Conservation (phyloP, 1,284 basidiomycete species). For the Leccinum subrobustum region DNA sequence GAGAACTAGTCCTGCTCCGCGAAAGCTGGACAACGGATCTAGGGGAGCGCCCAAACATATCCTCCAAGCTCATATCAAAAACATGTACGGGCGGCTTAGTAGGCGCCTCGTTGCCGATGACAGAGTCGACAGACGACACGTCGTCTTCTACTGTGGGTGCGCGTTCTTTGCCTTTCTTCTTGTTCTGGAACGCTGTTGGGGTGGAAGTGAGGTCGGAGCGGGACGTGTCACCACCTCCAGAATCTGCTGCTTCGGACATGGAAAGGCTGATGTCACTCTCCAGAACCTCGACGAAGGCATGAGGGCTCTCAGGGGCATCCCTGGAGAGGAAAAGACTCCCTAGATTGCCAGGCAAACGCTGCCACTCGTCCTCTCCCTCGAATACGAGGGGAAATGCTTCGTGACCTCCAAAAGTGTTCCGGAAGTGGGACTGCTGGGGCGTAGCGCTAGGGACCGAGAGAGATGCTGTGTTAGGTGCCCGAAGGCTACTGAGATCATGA, state of each 20-base stretch:
- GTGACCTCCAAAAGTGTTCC: slow-evolving; percentile 55
- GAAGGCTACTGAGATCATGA: slow-evolving; percentile 52
- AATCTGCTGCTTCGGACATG: slow-evolving; percentile 22
- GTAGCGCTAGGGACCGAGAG: slow-evolving; percentile 40
- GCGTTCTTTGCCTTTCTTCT: slow-evolving; percentile 57
- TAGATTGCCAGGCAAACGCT: slow-evolving; percentile 42
- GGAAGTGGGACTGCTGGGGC: slow-evolving; percentile 37
- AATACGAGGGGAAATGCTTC: slow-evolving; percentile 41
- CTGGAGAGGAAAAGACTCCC: slow-evolving; percentile 36
- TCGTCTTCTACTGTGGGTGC: slow-evolving; percentile 38
- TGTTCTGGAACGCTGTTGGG: slow-evolving; percentile 16
- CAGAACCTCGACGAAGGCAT: slow-evolving; percentile 64
- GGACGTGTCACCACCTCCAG: slow-evolving; percentile 8
- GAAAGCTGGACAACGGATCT: slow-evolving; percentile 9
- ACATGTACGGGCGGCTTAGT: slow-evolving; percentile 65
- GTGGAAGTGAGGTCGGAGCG: slow-evolving; percentile 28
- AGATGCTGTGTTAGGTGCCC: slow-evolving; percentile 24
- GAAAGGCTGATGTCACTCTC: slow-evolving; percentile 44
- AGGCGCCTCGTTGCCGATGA: slow-evolving; percentile 50
- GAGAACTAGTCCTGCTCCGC: neutral
- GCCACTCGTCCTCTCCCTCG: slow-evolving; percentile 68
- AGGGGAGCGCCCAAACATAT: slow-evolving; percentile 28
- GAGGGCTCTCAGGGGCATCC: slow-evolving; percentile 41
- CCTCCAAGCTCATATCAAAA: slow-evolving; percentile 39
- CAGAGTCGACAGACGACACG: slow-evolving; percentile 55